phyloP scores from a whole-genome alignment of 352 stramenopile species.

The Phytophthora capsici region DNA sequence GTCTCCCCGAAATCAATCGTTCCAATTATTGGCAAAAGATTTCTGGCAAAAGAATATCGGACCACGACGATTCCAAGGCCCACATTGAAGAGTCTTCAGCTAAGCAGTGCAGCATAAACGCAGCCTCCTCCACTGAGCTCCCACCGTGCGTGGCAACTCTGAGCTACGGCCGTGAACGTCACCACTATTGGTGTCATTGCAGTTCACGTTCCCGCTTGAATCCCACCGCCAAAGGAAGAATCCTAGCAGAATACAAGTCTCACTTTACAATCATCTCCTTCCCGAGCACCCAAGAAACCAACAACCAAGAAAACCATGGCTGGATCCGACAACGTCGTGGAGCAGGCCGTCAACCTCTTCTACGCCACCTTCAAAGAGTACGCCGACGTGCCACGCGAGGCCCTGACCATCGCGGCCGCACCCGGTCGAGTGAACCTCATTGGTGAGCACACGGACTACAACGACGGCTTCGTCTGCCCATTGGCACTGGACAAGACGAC shows the following conservation, averaged over 20 bases:
- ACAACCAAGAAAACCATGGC: constrained; percentile 15
- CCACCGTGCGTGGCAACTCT: neutral
- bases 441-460: constrained; percentile 97
- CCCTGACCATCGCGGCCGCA: constrained; percentile 71
- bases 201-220: neutral
- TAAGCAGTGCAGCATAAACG: neutral
- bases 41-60: too few relatives aligned
- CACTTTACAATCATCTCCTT: constrained; percentile 21
- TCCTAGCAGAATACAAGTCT: too few relatives aligned
- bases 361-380: constrained; percentile 58
- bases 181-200: neutral
- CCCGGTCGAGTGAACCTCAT: constrained; percentile 97
- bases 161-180: neutral
- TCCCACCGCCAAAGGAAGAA: too few relatives aligned
- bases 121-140: neutral
- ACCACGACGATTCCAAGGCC: neutral
- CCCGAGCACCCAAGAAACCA: constrained; percentile 18
- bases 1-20: neutral
- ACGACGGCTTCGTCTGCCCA: constrained; percentile 96
- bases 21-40: neutral
- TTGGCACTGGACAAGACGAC: constrained; percentile 93
- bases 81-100: neutral
- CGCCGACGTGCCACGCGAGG: constrained; percentile 39
- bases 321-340: constrained; percentile 30
- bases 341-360: constrained; percentile 69